Base-by-base conservation (phyloP, 1,139 yeast genomes). In the Blastobotrys elegans region DNA sequence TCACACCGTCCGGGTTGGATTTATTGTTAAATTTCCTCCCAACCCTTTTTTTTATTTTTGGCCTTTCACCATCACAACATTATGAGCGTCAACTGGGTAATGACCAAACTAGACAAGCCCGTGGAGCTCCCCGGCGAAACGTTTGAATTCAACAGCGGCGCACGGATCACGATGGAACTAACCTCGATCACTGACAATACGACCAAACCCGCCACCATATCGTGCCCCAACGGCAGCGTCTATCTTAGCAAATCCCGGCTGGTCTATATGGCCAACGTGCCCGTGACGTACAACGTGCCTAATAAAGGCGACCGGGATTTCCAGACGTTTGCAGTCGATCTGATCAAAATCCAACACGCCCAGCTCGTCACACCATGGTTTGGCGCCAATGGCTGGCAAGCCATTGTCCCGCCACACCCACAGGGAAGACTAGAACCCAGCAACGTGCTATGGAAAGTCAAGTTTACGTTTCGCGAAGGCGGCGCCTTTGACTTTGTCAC, bases 331-430 rank as follows among this genome's bases (percentile, higher is more conserved):
- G 49, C 52, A 16, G 52, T 58, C 16, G 56, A 56, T n/a, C 44
- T 62, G 35, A 31, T 34, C 21, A 41, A 50, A 16, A 45, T 59
- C 27, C 52, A 52, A 26, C 52, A 52, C 17, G 53, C 57, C 29
- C 42, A 50, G 33, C 43, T 65, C 17, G 53, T 56, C 3, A 67
- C 64, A 54, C 70, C 70, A 6, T 66, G 68, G 68, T 55, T 66
- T 36, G 70, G 70, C 8, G 68, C 70, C 24, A 62, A 66, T 46
- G 55, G 57, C 20, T 65, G 67, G 65, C 58, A 56, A 6, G 50
- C 57, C 13, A 51, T 44, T 11, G 46, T 57, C 7, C 41, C 51
- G 34, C 58, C 65, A 13, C 47, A 51, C 8, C 21, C 37, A 2
- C 50, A 47, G 14, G 53, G 58, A 1, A 56, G 60, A 1, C 43